Base-by-base conservation (phyloP, 2,329 filamentous ascomycete species). In the Thyridium curvatum region DNA sequence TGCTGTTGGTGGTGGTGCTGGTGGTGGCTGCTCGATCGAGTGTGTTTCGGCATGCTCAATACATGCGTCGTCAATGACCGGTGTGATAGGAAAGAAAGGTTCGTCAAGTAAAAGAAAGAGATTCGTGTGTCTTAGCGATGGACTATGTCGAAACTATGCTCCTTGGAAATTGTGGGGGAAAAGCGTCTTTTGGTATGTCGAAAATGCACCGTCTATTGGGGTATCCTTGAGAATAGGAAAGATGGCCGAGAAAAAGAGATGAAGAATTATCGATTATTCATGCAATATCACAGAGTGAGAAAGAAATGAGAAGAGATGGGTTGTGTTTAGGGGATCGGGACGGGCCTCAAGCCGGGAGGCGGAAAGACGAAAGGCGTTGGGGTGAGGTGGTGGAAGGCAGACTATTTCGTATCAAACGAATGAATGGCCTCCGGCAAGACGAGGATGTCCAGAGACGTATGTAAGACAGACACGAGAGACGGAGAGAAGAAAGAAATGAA, bases 331-430 rank as follows among this genome's bases (percentile, higher is more conserved):
- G 41, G 40, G 41, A 16, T 13, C 30, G 26, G 29, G 26, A 18
- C n/a, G 18, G 18, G 30, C 18, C 16, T 26, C 21, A 26, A 26
- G 21, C 21, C 21, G 21, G 21, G 21, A 26, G 21, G 21, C 21
- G 21, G 21, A 26, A 26, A 6, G 21, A 26, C 21, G 21, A 26
- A 26, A 10, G 21, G 6, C 10, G 6, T 10, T 6, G 17, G 15
- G 44, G 40, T 36, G 40, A 34, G 39, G 30, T 33, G 34, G 29
- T 38, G 40, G 37, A 41, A 42, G 36, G 21, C 21, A 38, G 35
- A 47, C 51, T 47, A 38, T 52, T 53, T 65, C 61, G 62, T 65
- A 53, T 66, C 61, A 66, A 67, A 65, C 61, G 60, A 64, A 59
- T 46, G 56, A 52, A 46, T 47, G 42, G 37, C 51, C 21, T 26